These are phyloP conservation scores for Hypholoma fasciculare DNA, from an alignment of 768 basidiomycete genomes.

Conservation along the genomic window DNA sequence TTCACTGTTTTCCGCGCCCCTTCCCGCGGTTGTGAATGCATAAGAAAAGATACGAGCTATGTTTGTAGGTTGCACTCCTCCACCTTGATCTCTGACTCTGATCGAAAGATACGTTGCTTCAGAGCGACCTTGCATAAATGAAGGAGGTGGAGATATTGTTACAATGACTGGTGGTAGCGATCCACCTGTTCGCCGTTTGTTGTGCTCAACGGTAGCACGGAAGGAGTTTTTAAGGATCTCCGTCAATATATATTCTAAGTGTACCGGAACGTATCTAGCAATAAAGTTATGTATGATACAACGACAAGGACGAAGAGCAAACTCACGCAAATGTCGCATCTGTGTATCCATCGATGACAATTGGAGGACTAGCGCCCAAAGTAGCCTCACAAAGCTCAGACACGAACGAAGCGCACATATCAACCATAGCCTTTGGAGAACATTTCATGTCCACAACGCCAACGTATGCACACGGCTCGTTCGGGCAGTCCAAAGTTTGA, in stretches of 20 bases:
- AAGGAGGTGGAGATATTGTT: constrained; percentile 64
- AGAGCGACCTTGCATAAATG: constrained; percentile 17
- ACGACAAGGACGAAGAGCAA: neutral
- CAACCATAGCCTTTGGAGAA: constrained; percentile 72
- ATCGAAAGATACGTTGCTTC: constrained; percentile 63
- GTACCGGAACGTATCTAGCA: constrained; percentile 80
- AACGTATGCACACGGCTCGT: constrained; percentile 41
- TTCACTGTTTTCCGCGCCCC: constrained; percentile 36
- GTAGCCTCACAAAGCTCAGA: constrained; percentile 83
- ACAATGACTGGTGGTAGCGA: constrained; percentile 54
- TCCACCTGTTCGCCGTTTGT: constrained; percentile 42
- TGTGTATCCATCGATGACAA: constrained; percentile 69
- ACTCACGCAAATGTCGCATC: constrained; percentile 81
- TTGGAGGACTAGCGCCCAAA: constrained; percentile 65
- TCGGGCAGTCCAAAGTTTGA: constrained; percentile 52
- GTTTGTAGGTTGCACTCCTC: constrained; percentile 75
- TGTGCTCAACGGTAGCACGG: constrained; percentile 83
- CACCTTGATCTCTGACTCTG: constrained; percentile 83
- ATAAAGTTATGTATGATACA: neutral
- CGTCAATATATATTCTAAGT: constrained; percentile 89
- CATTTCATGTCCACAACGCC: constrained; percentile 78
- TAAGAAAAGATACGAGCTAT: constrained; percentile 87
- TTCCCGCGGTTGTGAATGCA: constrained; percentile 85
- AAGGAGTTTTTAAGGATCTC: constrained; percentile 92
- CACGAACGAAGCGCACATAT: constrained; percentile 83